These are phyloP conservation scores for Periconia digitata DNA, from an alignment of 2,329 filamentous ascomycete species.

Conservation along the genomic window DNA sequence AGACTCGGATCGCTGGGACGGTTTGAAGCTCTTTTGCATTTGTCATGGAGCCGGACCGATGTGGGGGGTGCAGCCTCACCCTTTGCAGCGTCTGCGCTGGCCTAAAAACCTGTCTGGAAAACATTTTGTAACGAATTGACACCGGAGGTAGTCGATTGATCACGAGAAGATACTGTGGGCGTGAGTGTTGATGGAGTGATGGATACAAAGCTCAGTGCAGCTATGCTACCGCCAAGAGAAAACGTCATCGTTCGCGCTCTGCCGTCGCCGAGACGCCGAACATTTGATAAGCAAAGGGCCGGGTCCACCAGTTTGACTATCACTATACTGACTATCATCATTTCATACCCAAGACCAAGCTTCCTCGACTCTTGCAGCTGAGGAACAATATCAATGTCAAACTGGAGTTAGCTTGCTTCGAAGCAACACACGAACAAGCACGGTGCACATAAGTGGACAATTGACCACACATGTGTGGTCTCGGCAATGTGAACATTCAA, in stretches of 20 bases:
- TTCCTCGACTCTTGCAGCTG: neutral
- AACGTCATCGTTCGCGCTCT: constrained; percentile 25
- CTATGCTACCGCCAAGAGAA: constrained; percentile 22
- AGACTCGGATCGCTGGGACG: neutral
- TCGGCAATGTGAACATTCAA: too few relatives aligned
- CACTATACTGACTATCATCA: too few relatives aligned
- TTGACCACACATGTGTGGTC: too few relatives aligned
- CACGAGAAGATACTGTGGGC: neutral
- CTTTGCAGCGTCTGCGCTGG: constrained; percentile 45
- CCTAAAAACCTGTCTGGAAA: constrained; percentile 47
- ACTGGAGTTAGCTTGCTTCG: too few relatives aligned
- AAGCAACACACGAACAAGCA: too few relatives aligned
- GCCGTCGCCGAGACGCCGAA: constrained; percentile 1
- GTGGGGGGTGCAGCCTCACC: constrained; percentile 30
- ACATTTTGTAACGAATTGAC: constrained; percentile 43
- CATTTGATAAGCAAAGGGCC: too few relatives aligned
- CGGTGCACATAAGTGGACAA: too few relatives aligned
- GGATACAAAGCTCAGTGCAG: constrained; percentile 13
- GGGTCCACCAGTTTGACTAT: too few relatives aligned
- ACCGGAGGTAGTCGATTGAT: neutral
- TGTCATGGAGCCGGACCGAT: constrained; percentile 18
- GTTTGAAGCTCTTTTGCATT: constrained; percentile 7
- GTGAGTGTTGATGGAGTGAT: constrained; percentile 6
- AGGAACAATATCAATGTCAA: too few relatives aligned
- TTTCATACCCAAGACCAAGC: constrained; percentile 5